Evolutionary conservation across 305 asterid species (phyloP).

Genomic region (Ilex paraguariensis): DNA sequence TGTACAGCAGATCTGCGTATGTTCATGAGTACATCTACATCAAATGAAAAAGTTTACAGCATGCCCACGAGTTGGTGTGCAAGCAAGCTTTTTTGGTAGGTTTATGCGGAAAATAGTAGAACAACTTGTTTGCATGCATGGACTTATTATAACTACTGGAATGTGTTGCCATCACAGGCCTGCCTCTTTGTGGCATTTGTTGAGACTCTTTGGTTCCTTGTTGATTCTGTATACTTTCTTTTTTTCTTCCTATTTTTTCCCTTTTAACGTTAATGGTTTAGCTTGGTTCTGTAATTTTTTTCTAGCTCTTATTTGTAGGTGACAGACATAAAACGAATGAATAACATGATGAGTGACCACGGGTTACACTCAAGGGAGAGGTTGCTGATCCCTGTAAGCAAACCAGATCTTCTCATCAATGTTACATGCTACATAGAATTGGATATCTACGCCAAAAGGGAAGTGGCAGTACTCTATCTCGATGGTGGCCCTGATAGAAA

Average conservation of each 20-base stretch:
- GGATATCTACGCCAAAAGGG: slow-evolving; percentile 79
- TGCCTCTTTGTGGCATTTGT: no score
- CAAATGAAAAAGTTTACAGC: no score
- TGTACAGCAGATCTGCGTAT: no score
- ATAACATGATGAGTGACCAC: slow-evolving; percentile 96
- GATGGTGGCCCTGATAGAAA: slow-evolving; percentile 62
- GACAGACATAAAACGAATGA: slow-evolving; percentile 75
- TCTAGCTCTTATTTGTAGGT: slow-evolving; percentile 39
- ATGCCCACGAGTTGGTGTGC: no score
- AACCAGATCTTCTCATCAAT: slow-evolving; percentile 54
- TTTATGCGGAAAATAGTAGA: no score
- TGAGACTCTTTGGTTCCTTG: no score
- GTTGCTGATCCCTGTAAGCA: slow-evolving; percentile 72
- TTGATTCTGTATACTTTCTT: not conserved
- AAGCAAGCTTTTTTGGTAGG: no score
- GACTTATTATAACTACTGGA: no score
- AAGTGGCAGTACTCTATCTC: slow-evolving; percentile 81
- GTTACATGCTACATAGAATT: slow-evolving; percentile 82
- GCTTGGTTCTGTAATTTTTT: not conserved
- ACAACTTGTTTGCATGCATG: no score
- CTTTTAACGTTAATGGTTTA: not conserved
- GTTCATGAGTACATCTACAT: no score
- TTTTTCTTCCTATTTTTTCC: not conserved
- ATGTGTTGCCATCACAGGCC: no score
- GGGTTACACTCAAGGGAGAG: slow-evolving; percentile 95